Evolutionary conservation across 441 rosid genomes (phyloP).

Genomic region (Euphorbia celastroides): DNA sequence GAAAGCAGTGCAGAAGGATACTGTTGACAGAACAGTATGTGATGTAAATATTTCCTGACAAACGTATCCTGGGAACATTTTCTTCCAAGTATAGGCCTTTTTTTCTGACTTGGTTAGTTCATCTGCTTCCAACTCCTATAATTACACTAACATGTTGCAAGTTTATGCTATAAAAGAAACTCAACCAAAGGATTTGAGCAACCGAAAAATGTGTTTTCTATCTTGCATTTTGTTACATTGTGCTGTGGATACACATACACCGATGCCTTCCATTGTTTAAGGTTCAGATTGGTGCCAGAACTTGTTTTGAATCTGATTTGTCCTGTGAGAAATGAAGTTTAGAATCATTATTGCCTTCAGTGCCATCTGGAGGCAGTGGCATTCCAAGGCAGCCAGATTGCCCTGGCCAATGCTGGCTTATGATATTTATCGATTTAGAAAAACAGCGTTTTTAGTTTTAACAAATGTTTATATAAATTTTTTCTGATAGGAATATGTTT

Average conservation of each 20-base stretch:
- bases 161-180: conserved; percentile 25
- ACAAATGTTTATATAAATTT: no score
- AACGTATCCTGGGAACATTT: conserved; percentile 65
- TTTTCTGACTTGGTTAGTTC: conserved; percentile 85
- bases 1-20: conserved; percentile 43
- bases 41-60: conserved; percentile 93
- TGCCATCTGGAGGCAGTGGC: background rate
- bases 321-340: background rate
- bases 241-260: background rate
- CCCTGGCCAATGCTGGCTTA: background rate
- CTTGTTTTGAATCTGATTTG: background rate
- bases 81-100: conserved; percentile 76
- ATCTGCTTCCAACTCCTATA: conserved; percentile 60
- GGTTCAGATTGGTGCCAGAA: background rate
- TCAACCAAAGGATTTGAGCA: conserved; percentile 24
- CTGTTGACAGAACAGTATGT: conserved; percentile 73
- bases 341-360: background rate
- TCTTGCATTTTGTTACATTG: background rate
- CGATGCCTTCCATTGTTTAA: background rate
- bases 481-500: background rate
- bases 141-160: conserved; percentile 31
- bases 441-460: no score
- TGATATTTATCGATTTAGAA: no score
- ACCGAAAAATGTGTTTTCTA: conserved; percentile 7
- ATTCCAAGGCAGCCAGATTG: background rate